phyloP scores from a whole-genome alignment of 1,284 basidiomycete genomes.

The Melampsora americana region DNA sequence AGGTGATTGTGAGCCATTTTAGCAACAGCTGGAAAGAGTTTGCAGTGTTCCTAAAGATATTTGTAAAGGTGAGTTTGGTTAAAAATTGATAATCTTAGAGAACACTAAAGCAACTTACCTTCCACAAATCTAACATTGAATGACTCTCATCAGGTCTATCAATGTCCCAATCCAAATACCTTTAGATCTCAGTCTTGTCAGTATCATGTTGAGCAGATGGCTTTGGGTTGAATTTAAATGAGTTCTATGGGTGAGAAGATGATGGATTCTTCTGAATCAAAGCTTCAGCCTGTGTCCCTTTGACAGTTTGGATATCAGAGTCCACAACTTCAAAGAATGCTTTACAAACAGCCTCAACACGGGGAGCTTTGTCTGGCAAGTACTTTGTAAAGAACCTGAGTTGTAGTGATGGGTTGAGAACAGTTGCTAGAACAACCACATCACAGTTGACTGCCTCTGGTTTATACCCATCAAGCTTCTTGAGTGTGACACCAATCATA shows the following conservation, averaged over 20 bases:
- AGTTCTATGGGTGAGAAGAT: background rate
- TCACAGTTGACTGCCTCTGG: background rate
- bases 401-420: background rate
- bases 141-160: too few relatives aligned
- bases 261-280: background rate
- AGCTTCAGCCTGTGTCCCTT: too few relatives aligned
- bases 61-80: too few relatives aligned
- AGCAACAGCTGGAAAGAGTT: too few relatives aligned
- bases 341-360: background rate
- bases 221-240: background rate
- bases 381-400: background rate
- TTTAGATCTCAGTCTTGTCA: too few relatives aligned
- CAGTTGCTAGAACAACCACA: background rate
- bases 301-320: too few relatives aligned
- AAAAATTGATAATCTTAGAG: too few relatives aligned
- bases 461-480: background rate
- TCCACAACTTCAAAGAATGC: too few relatives aligned
- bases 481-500: slow-evolving; percentile 2
- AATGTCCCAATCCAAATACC: background rate
- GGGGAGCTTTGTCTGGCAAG: background rate
- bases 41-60: too few relatives aligned
- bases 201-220: background rate
- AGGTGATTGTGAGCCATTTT: too few relatives aligned
- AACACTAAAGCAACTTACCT: too few relatives aligned
- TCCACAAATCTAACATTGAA: too few relatives aligned